These are phyloP conservation scores for Plectosphaerella plurivora DNA, from an alignment of 2,329 filamentous ascomycete species.

Conservation along the genomic window DNA sequence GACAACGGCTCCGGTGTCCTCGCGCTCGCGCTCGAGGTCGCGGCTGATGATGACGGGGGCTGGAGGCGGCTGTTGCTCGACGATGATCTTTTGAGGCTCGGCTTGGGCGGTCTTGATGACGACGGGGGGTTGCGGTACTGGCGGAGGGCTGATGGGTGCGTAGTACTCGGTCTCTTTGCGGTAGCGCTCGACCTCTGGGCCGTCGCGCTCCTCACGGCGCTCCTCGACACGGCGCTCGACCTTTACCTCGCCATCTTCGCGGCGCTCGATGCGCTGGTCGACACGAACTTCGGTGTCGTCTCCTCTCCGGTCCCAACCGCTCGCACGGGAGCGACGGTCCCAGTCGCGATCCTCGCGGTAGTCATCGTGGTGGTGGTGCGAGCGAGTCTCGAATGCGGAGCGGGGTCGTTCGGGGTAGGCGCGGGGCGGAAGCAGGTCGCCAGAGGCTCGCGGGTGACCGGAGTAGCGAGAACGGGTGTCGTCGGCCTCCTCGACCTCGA, in stretches of 20 bases:
- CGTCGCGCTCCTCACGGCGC: slow-evolving; percentile 36
- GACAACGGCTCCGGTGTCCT: slow-evolving; percentile 40
- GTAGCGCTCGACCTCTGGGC: slow-evolving; percentile 53
- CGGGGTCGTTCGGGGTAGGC: slow-evolving; percentile 38
- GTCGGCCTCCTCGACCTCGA: slow-evolving; percentile 39
- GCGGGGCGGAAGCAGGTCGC: slow-evolving; percentile 33
- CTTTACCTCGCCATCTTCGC: slow-evolving; percentile 46
- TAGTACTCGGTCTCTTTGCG: slow-evolving; percentile 62
- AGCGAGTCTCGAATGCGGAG: slow-evolving; percentile 41
- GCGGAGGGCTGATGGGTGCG: slow-evolving; percentile 43
- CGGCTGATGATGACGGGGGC: slow-evolving; percentile 41
- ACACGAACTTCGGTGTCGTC: slow-evolving; percentile 30
- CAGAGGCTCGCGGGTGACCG: slow-evolving; percentile 28
- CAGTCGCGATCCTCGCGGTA: slow-evolving; percentile 21
- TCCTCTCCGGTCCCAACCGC: slow-evolving; percentile 13
- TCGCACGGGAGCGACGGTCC: slow-evolving; percentile 25
- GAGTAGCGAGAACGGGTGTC: slow-evolving; percentile 40
- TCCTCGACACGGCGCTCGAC: slow-evolving; percentile 51
- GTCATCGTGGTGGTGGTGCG: slow-evolving; percentile 21
- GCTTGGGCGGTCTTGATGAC: slow-evolving; percentile 52
- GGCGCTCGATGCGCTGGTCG: slow-evolving; percentile 35
- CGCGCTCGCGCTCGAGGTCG: slow-evolving; percentile 29
- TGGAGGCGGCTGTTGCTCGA: slow-evolving; percentile 51
- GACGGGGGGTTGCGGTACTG: slow-evolving; percentile 37
- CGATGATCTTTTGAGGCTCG: slow-evolving; percentile 56